Base-by-base conservation (phyloP, 2,329 filamentous ascomycete species). In the Claviceps cyperi region DNA sequence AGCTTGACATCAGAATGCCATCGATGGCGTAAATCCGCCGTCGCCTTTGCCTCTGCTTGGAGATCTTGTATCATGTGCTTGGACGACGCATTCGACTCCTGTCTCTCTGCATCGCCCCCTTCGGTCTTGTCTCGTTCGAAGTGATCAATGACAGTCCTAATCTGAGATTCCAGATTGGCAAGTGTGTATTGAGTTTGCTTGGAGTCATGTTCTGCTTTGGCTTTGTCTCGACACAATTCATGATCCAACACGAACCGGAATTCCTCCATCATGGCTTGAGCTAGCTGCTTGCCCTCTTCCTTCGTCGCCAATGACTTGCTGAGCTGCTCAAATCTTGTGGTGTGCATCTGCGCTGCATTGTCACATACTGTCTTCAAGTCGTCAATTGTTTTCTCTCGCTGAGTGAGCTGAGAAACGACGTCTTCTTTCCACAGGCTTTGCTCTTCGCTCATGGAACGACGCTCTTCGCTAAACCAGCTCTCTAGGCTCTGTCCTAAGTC, bases 1-100 rank as follows among this genome's bases (percentile, higher is more conserved):
- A 54, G 51, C 41, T 56, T 35, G n/a, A 64, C 57, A 24, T 65
- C 63, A 21, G 56, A 55, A 17, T 49, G 52, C 59, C 62, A 65
- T 47, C 55, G 57, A 7, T 56, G 50, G 6, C 53, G 57, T 15
- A 65, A 53, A 17, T 54, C 43, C 15, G 53, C 46, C 6, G 51
- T 56, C 15, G 51, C 50, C 19, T 52, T 50, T 4, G 56, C 53
- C 45, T 60, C 53, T 11, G 46, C 37, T 43, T 65, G 57, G 15
- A 63, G 50, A 2, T 47, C 49, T 11, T 43, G 24, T 32, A 65
- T 48, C 39, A 57, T 57, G 28, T 57, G 15, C 28, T 53, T 49
- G 19, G 63, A 53, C 13, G 46, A 44, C 1, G 24, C 22, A 19
- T 13, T 41, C 37, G 17, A 37, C 17, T 24, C 49, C 17, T 28